These are phyloP conservation scores for Lachancea kluyveri DNA, from an alignment of 805 yeast genomes.

Conservation along the genomic window DNA sequence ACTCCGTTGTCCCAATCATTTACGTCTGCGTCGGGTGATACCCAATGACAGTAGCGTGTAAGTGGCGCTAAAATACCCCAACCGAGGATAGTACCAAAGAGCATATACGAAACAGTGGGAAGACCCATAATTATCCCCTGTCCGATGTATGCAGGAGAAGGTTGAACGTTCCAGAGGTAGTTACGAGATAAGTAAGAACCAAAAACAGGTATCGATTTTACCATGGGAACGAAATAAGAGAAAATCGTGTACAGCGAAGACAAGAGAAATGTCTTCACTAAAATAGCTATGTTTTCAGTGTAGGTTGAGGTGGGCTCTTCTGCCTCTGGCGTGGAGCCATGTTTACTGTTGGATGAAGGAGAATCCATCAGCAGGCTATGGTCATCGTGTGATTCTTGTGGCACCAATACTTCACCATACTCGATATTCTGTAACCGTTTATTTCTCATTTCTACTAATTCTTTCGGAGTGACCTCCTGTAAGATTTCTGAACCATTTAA, in stretches of 20 bases:
- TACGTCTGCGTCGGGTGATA: slow-evolving; percentile 71
- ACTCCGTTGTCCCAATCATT: slow-evolving; percentile 87
- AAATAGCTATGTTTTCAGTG: slow-evolving; percentile 51
- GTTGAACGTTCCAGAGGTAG: slow-evolving; percentile 85
- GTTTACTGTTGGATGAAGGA: too few relatives aligned
- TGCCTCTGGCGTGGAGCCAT: background rate
- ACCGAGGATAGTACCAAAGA: slow-evolving; percentile 82
- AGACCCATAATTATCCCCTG: slow-evolving; percentile 98
- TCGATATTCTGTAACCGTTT: slow-evolving; percentile 20
- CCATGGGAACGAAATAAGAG: slow-evolving; percentile 66
- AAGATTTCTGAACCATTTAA: slow-evolving; percentile 62
- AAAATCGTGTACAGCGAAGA: slow-evolving; percentile 69
- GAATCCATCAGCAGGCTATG: too few relatives aligned
- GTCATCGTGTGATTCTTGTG: slow-evolving; percentile 13
- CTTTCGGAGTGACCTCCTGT: slow-evolving; percentile 29
- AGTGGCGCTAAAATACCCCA: slow-evolving; percentile 91
- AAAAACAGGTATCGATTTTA: slow-evolving; percentile 68
- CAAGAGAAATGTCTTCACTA: slow-evolving; percentile 53
- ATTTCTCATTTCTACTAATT: slow-evolving; percentile 31
- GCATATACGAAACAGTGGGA: slow-evolving; percentile 85
- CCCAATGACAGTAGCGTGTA: slow-evolving; percentile 70
- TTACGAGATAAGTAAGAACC: slow-evolving; percentile 55
- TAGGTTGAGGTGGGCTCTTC: slow-evolving; percentile 27
- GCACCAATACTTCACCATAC: slow-evolving; percentile 24
- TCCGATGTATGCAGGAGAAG: slow-evolving; percentile 95